phyloP scores from a whole-genome alignment of 768 basidiomycete species.

The Naematelia encephala region DNA sequence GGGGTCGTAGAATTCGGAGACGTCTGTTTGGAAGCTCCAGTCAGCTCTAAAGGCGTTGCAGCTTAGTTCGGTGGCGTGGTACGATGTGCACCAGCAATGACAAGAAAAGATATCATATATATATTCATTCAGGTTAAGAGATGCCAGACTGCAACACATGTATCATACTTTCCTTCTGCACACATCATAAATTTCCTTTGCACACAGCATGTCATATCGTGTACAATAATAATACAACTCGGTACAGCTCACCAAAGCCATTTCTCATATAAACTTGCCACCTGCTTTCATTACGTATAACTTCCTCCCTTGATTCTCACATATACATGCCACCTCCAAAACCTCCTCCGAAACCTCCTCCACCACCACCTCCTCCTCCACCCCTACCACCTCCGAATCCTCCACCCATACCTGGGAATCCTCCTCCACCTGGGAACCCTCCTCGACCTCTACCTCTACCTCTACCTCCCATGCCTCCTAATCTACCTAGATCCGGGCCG shows the following conservation, averaged over 20 bases:
- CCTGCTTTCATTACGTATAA: too few relatives aligned
- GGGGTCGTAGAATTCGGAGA: neutral
- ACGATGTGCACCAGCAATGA: too few relatives aligned
- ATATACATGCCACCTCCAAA: constrained; percentile 2
- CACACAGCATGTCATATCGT: too few relatives aligned
- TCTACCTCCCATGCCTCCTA: constrained; percentile 21
- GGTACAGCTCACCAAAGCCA: neutral
- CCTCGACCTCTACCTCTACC: constrained; percentile 18
- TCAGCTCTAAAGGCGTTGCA: too few relatives aligned
- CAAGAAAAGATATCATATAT: too few relatives aligned
- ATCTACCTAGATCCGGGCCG: constrained; percentile 45
- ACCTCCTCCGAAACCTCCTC: constrained; percentile 15
- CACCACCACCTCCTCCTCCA: neutral
- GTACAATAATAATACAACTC: too few relatives aligned
- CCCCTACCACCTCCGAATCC: constrained; percentile 17
- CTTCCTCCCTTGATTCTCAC: too few relatives aligned
- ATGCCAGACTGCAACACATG: too few relatives aligned
- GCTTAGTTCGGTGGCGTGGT: too few relatives aligned
- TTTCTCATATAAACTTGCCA: neutral
- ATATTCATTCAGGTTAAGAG: too few relatives aligned
- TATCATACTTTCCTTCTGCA: too few relatives aligned
- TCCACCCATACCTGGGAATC: constrained; percentile 4
- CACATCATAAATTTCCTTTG: too few relatives aligned
- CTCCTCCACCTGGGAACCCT: constrained; percentile 7
- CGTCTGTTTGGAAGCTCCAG: neutral